Percentiles rank a stretch among this genome's conserved stretches.
These are phyloP conservation scores for Nelumbo lutea DNA, from an alignment of 164 flowering plant genomes.

Conservation along the genomic window DNA sequence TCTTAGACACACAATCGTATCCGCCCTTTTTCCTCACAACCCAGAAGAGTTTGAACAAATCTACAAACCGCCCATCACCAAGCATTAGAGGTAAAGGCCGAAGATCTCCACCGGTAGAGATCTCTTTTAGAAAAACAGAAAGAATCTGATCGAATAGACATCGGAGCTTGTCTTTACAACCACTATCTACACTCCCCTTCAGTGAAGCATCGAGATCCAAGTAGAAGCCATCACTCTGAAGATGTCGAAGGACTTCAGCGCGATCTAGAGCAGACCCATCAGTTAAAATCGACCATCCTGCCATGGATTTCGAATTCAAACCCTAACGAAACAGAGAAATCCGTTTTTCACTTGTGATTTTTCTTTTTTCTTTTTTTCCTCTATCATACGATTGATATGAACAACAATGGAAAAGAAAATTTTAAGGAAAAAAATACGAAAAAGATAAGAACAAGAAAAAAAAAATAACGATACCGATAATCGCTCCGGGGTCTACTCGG, in stretches of 20 bases:
- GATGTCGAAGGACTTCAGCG: conserved; percentile 17
- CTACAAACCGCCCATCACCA: conserved; percentile 49
- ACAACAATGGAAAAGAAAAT: not conserved
- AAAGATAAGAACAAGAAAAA: not conserved
- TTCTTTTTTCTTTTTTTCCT: not conserved
- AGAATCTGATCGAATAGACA: conserved; percentile 29
- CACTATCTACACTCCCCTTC: conserved; percentile 1
- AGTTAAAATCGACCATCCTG: conserved; percentile 40
- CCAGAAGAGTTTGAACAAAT: conserved; percentile 52
- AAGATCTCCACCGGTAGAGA: conserved; percentile 14
- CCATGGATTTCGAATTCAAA: conserved; percentile 27
- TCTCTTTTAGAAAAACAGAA: conserved; percentile 21
- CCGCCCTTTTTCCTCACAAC: conserved; percentile 57
- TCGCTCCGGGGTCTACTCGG: not conserved
- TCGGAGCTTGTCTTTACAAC: conserved; percentile 13
- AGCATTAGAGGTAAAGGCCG: conserved; percentile 50
- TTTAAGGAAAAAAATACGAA: not conserved
- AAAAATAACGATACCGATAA: not conserved
- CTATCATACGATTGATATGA: not conserved
- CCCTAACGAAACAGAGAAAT: conserved; percentile 3
- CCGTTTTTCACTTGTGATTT: not conserved
- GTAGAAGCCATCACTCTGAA: conserved; percentile 13
- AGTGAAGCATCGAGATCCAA: conserved; percentile 11
- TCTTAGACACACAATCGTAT: conserved; percentile 28
- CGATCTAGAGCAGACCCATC: conserved; percentile 31